Conservation (phyloP, 805 yeast genomes). For the Schwanniomyces pseudopolymorphus region DNA sequence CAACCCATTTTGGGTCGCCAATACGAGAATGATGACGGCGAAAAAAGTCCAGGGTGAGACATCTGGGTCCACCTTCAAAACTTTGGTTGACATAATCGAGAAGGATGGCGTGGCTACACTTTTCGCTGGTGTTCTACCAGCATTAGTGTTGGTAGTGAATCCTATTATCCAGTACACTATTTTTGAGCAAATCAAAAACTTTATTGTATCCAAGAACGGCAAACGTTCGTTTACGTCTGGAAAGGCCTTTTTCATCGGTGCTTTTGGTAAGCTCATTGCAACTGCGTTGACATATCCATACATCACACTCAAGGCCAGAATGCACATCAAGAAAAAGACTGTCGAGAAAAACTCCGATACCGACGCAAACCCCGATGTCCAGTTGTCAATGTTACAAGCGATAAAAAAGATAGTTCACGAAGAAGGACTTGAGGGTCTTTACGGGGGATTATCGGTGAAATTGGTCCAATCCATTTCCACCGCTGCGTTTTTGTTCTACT, state of each 20-base stretch:
- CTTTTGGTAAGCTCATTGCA: slow-evolving; percentile 86
- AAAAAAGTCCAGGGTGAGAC: slow-evolving; percentile 20
- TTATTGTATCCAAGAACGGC: slow-evolving; percentile 55
- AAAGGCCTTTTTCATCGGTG: slow-evolving; percentile 86
- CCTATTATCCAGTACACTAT: slow-evolving; percentile 92
- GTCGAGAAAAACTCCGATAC: slow-evolving; percentile 4
- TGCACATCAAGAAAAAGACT: slow-evolving; percentile 56
- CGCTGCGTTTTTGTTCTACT: slow-evolving; percentile 86
- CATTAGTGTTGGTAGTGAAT: slow-evolving; percentile 78
- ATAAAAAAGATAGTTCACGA: slow-evolving; percentile 57
- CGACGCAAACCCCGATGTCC: slow-evolving; percentile 15
- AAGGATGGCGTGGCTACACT: slow-evolving; percentile 71
- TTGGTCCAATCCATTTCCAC: slow-evolving; percentile 80
- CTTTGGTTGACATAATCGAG: slow-evolving; percentile 60
- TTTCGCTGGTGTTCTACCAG: slow-evolving; percentile 86
- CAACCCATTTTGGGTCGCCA: slow-evolving; percentile 94
- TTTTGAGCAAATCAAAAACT: slow-evolving; percentile 80
- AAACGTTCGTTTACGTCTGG: slow-evolving; percentile 54
- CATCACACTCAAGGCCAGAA: slow-evolving; percentile 83
- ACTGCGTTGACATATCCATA: slow-evolving; percentile 89
- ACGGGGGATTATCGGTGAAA: slow-evolving; percentile 79
- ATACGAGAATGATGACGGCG: slow-evolving; percentile 80
- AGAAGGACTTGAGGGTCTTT: slow-evolving; percentile 77
- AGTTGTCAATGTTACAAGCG: slow-evolving; percentile 47
- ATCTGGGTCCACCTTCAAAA: slow-evolving; percentile 46